Evolutionary conservation across 2,329 filamentous ascomycete species (phyloP), one percentile per base, ranked within the genome.

Genomic region (Sphaerulina musiva): DNA sequence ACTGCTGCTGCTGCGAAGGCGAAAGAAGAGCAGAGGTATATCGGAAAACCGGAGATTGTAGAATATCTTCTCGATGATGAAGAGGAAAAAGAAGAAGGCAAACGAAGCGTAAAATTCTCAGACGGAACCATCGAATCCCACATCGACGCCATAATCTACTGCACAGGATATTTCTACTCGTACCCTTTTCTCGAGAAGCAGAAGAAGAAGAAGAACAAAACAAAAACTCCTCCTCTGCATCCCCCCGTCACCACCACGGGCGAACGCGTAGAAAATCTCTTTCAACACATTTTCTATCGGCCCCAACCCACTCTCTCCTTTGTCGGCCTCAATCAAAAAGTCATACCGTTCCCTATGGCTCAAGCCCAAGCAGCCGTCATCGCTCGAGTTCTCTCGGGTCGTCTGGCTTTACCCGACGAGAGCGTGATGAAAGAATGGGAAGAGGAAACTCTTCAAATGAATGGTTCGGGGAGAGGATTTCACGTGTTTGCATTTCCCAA

Each of bases 131-230:
- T 85, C 8, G 86, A 89, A 65, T 72, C 73, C 2, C 74, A 83
- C 34, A 71, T 97, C 53, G 91, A 96, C 64, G 80, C 82, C 1
- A 74, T 96, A 5, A 68, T 97, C 29, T 96, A 92, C 70, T 91
- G 88, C 68, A 96, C 92, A 0, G 92, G 92, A 0, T 97, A 95
- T 65, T 80, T 95, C 53, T 95, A 88, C 71, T 84, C 85, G 4
- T 87, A 86, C 54, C 89, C 90, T 0, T 96, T 95, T 65, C 68
- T 84, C 3, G 68, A 70, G 26, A 29, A 29, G 6, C 3, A 20
- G 3, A 20, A 20, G 20, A 20, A 20, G 20, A 20, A 20, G 20
- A 20, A 20, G 1, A 20, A 20, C 1, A 20, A 20, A 17, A 17
- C 14, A 17, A 17, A 17, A 17, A 17, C 14, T 17, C 14, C 14